These are phyloP conservation scores for Ophiostoma sp. DNA, from an alignment of 2,329 filamentous ascomycete species.

Conservation along the genomic window DNA sequence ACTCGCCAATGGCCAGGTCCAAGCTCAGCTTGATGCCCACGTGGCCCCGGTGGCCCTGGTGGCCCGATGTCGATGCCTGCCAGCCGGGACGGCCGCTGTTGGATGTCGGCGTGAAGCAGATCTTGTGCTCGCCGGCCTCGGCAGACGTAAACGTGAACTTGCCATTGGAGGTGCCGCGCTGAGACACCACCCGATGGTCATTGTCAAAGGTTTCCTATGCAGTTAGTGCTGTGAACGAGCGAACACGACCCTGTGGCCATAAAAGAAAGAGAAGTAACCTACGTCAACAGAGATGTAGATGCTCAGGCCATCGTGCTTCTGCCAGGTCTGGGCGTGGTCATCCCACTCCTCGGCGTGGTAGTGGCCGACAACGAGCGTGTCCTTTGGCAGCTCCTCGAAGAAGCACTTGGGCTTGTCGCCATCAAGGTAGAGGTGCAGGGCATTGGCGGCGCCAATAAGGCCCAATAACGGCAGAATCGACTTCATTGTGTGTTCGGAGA, in stretches of 20 bases:
- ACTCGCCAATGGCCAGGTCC: conserved; percentile 91
- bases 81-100: conserved; percentile 64
- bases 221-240: neutral
- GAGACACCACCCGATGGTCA: conserved; percentile 90
- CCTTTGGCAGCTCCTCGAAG: conserved; percentile 96
- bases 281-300: conserved; percentile 89
- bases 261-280: conserved; percentile 32
- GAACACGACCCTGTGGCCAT: neutral
- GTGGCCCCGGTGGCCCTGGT: conserved; percentile 41
- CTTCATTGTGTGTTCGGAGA: conserved; percentile 45
- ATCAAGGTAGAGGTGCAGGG: conserved; percentile 94
- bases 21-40: conserved; percentile 79
- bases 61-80: conserved; percentile 54
- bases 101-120: conserved; percentile 87
- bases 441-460: conserved; percentile 62
- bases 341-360: conserved; percentile 84
- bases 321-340: conserved; percentile 61
- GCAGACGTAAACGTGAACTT: conserved; percentile 94
- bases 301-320: conserved; percentile 66
- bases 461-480: conserved; percentile 60
- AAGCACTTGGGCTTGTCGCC: conserved; percentile 85
- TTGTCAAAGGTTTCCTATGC: conserved; percentile 85
- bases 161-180: conserved; percentile 68
- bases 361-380: conserved; percentile 90
- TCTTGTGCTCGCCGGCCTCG: conserved; percentile 89